Evolutionary conservation across 1,284 basidiomycete genomes (phyloP).

Genomic region (Ganoderma lucidum): DNA sequence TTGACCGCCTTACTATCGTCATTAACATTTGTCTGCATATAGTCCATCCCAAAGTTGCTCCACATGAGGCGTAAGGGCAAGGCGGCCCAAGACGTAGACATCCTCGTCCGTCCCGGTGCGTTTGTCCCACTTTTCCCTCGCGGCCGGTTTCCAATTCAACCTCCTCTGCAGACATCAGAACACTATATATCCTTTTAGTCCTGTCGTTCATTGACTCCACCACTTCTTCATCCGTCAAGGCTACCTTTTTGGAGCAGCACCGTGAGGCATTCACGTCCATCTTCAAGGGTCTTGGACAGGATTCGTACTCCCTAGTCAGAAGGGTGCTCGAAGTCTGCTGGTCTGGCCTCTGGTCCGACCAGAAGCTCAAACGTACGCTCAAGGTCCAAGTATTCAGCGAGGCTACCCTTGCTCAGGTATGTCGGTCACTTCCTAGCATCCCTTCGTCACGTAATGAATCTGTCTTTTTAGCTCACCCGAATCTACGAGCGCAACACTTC

Average conservation of each 20-base stretch:
- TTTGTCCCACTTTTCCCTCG: conserved; percentile 3
- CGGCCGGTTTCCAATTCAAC: not conserved
- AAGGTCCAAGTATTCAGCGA: conserved; percentile 78
- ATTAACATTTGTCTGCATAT: not conserved
- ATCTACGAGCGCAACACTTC: conserved; percentile 67
- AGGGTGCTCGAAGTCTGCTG: conserved; percentile 71
- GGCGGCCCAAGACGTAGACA: conserved; percentile 46
- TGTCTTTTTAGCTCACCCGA: conserved; percentile 62
- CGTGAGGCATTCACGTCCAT: conserved; percentile 65
- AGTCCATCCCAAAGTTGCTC: conserved; percentile 73
- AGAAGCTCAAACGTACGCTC: conserved; percentile 69
- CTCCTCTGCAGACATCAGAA: conserved; percentile 68
- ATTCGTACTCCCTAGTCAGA: conserved; percentile 64
- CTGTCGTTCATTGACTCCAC: conserved; percentile 69
- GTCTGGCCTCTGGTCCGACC: conserved; percentile 76
- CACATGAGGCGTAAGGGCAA: conserved; percentile 72
- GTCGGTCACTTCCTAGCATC: conserved; percentile 24
- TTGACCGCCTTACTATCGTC: not conserved
- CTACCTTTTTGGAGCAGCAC: conserved; percentile 71
- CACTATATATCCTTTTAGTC: conserved; percentile 71
- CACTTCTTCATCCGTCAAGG: conserved; percentile 59
- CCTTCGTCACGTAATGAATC: not conserved
- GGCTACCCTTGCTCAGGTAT: conserved; percentile 65
- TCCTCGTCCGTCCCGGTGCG: conserved; percentile 64
- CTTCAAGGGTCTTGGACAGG: conserved; percentile 73